These are phyloP conservation scores for Bonia amplexicaulis DNA, from an alignment of 176 grass and related monocot genomes.

Conservation along the genomic window DNA sequence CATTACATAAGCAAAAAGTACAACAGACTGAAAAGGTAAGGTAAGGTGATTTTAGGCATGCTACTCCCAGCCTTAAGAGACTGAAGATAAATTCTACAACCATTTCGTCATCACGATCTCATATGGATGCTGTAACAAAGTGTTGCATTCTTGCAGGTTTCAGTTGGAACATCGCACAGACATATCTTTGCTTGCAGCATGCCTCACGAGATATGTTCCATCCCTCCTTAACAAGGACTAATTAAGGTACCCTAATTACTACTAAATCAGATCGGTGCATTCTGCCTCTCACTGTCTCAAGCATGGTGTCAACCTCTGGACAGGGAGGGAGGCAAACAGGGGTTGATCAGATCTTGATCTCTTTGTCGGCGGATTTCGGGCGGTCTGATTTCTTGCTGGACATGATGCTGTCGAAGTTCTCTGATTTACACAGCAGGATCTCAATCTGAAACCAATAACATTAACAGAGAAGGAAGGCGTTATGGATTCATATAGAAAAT, in stretches of 20 bases:
- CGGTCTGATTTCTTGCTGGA: constrained; percentile 48
- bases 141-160: not conserved
- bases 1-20: constrained; percentile 11
- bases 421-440: constrained; percentile 73
- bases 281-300: constrained; percentile 14
- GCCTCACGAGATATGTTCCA: constrained; percentile 7
- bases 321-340: not conserved
- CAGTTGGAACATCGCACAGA: not conserved
- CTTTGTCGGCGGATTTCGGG: constrained; percentile 39
- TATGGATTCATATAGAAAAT: not conserved
- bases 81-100: not conserved
- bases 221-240: constrained; percentile 26
- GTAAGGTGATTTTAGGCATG: constrained; percentile 1
- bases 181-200: constrained; percentile 11
- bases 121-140: constrained; percentile 4
- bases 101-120: constrained; percentile 22
- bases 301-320: constrained; percentile 14
- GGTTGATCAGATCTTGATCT: constrained; percentile 33
- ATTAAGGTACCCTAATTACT: constrained; percentile 26
- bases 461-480: not conserved
- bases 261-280: not conserved
- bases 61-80: not conserved
- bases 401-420: constrained; percentile 60
- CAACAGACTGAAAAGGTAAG: not conserved
- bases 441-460: constrained; percentile 61